Base-by-base conservation (phyloP, 2,329 filamentous ascomycete species). In the Calonectria ilicicola region DNA sequence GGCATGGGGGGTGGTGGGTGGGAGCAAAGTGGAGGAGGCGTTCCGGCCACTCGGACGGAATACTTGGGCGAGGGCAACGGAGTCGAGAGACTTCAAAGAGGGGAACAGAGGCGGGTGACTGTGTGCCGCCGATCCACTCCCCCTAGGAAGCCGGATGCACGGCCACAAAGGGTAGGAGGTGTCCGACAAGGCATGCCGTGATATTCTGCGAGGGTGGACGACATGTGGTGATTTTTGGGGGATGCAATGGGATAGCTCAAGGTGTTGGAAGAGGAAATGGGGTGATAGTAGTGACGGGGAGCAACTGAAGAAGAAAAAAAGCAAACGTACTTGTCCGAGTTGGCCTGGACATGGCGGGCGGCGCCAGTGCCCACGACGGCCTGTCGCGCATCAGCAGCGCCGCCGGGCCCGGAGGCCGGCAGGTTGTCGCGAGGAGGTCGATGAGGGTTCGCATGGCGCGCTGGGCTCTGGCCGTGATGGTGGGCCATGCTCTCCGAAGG, bases 401-500 rank as follows among this genome's bases (percentile, higher is more conserved):
- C 85, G 76, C 86, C 85, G 76, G 84, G 82, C 77, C 88, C 87
- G 80, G 89, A 85, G 77, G 86, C 86, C 79, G 89, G 89, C 51
- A 91, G 83, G 74, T 84, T 87, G 80, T 91, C 90, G 77, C 90
- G 86, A 70, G 86, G 84, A 73, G 87, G 86, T 65, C 89, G 86
- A 79, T 88, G 87, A 66, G 86, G 85, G 70, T 84, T 84, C 46
- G 83, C 76, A 74, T 85, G 84, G 56, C 88, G 87, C 67, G 89
- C 88, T 56, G 90, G 90, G 72, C 89, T 90, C 73, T 91, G 88
- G 72, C 89, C 89, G 77, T 90, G 89, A 74, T 90, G 88, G 80
- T 91, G 89, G 75, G 88, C 87, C 85, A 90, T 88, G 73, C 87
- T 89, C 83, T 91, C 90, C 35, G 89, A 91, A 46, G 90, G 90